Evolutionary conservation across 2,329 filamentous ascomycete species (phyloP), one percentile per base, ranked within the genome.

Genomic region (Berkeleyomyces basicola): DNA sequence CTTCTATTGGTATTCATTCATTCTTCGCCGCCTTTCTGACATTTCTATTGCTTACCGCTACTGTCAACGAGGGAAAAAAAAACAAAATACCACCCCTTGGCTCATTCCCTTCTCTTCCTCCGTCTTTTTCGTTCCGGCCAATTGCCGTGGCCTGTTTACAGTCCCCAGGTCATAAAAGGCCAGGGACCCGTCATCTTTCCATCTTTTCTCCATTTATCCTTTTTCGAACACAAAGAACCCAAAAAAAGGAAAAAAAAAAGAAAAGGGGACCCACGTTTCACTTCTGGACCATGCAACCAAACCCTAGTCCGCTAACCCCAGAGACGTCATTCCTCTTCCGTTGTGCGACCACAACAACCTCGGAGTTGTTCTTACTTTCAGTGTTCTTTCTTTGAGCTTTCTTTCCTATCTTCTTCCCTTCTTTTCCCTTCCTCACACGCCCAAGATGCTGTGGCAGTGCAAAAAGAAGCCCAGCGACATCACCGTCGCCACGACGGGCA

Each of bases 371-470:
- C 47, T 51, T 23, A 11, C 14, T 47, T 7, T 36, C 16, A 23
- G 7, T 16, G 7, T 11, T 42, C 16, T 46, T 36, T 9, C 11
- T 31, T 59, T 47, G 23, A 23, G 23, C 23, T 14, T n/a, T 40
- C 49, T 36, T 16, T 47, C 31, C 23, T 51, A 14, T 31, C 58
- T 49, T 51, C 9, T 42, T 58, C 11, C 16, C 2, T 4, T 7
- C 14, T 23, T 42, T 10, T 2, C 7, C 14, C 60, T 14, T 11
- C 31, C 33, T 31, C 7, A 43, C 39, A 47, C 31, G 23, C 31
- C 39, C 39, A 57, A 36, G 11, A 64, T 64, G 63, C 63, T 64
- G 16, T 64, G 63, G 63, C 63, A 64, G 36, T 62, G 46, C 53
- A 64, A 64, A 44, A 40, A 53, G n/a, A 57, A 36, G 46, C 31